phyloP scores from a whole-genome alignment of 1,139 yeast species.

The Candida buenavistaensis region DNA sequence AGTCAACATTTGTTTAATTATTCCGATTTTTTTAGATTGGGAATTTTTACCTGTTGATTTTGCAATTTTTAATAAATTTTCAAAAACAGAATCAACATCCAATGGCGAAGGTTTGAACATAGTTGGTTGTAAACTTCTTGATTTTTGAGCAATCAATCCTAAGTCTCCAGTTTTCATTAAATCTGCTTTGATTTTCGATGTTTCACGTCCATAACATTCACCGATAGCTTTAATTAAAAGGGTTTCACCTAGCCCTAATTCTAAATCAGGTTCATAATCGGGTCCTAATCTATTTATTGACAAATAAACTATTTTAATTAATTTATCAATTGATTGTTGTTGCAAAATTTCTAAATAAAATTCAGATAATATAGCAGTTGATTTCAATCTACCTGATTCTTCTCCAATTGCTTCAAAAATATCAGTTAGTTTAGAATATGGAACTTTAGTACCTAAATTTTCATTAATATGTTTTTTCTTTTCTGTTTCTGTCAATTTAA shows the following conservation, averaged over 20 bases:
- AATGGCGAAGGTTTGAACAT: conserved; percentile 91
- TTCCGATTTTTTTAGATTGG: conserved; percentile 70
- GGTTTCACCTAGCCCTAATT: conserved; percentile 90
- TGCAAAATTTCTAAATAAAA: conserved; percentile 65
- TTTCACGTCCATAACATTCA: conserved; percentile 84
- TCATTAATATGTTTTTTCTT: conserved; percentile 17
- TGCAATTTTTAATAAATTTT: conserved; percentile 75
- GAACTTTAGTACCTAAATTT: conserved; percentile 33
- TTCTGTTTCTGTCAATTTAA: conserved; percentile 22
- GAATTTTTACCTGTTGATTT: conserved; percentile 79
- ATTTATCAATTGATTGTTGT: conserved; percentile 52
- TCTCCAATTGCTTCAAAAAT: conserved; percentile 75
- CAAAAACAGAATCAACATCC: conserved; percentile 71
- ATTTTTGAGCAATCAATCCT: conserved; percentile 83
- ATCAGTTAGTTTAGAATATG: conserved; percentile 63
- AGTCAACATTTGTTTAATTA: conserved; percentile 80
- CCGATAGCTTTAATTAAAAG: conserved; percentile 83
- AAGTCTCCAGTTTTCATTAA: conserved; percentile 84
- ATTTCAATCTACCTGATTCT: conserved; percentile 80
- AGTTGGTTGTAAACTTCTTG: conserved; percentile 82
- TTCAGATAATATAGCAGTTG: conserved; percentile 69
- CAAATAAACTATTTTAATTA: conserved; percentile 74
- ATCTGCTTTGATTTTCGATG: conserved; percentile 69
- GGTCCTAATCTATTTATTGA: conserved; percentile 91
- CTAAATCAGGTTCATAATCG: conserved; percentile 87